A percentile compares a stretch with the other conserved stretches of the same genome.
Conservation (phyloP, 2,329 filamentous ascomycete genomes). For the Mycocentrospora acerina region DNA sequence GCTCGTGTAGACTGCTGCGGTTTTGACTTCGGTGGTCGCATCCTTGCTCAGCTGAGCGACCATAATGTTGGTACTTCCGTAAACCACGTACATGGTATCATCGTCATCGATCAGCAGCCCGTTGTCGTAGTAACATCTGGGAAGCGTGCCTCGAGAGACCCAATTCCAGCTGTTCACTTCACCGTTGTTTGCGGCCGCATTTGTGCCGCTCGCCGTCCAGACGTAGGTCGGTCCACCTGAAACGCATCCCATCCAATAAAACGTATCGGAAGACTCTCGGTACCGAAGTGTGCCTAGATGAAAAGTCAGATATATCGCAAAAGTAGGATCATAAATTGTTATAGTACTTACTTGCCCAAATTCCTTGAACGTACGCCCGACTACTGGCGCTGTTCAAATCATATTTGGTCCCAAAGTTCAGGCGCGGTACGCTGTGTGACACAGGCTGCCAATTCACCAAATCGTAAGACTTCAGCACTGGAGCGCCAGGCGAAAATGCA, state of each 20-base stretch:
- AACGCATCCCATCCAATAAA: slow-evolving; percentile 62
- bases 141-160: slow-evolving; percentile 42
- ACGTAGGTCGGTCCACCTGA: slow-evolving; percentile 55
- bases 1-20: slow-evolving; percentile 47
- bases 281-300: slow-evolving; percentile 50
- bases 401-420: slow-evolving; percentile 49
- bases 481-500: slow-evolving; percentile 59
- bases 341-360: slow-evolving; percentile 51
- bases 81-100: slow-evolving; percentile 61
- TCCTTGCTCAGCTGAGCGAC: slow-evolving; percentile 56
- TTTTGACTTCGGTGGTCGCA: slow-evolving; percentile 49
- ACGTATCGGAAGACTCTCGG: slow-evolving; percentile 50
- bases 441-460: slow-evolving; percentile 54
- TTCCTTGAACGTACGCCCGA: slow-evolving; percentile 55
- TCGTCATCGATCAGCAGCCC: slow-evolving; percentile 61
- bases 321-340: no score
- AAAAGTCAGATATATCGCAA: not conserved
- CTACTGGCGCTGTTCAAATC: slow-evolving; percentile 45
- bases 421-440: slow-evolving; percentile 41
- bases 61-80: slow-evolving; percentile 52
- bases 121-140: slow-evolving; percentile 59
- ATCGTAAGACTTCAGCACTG: slow-evolving; percentile 58
- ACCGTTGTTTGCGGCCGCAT: slow-evolving; percentile 37
- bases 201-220: slow-evolving; percentile 51
- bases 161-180: slow-evolving; percentile 42